Evolutionary conservation across 2,329 filamentous ascomycete genomes (phyloP), one percentile per base, ranked within the genome.

Genomic region (Fusarium marasasianum): DNA sequence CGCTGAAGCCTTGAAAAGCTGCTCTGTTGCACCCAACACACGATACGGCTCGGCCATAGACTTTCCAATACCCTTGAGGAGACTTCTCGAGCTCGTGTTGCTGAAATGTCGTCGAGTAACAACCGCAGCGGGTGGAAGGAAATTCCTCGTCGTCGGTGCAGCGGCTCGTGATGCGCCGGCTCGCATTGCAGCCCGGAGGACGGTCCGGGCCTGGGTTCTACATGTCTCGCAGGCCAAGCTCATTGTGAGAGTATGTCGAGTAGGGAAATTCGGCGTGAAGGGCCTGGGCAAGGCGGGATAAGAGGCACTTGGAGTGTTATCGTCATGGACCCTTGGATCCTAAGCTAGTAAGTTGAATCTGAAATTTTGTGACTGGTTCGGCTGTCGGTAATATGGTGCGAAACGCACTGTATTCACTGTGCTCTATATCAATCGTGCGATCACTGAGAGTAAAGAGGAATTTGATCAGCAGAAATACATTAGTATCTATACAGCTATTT

Each of bases 11-110:
- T 93, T 91, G 85, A 94, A 95, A 66, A 98, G 86, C 66, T 89
- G 86, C 84, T 97, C 92, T 33, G 94, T 96, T 57, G 91, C 90
- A 68, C 91, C 92, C 80, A 96, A 93, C 40, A 95, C 93, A 62
- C 93, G 89, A 81, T 98, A 98, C 18, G 85, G 83, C 67, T 86
- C 81, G 40, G 79, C 72, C 33, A 85, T 69, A 22, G 77, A 76
- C 29, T 78, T 78, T 13, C 80, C 78, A 14, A 86, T 71, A 10
- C 81, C 80, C 55, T 80, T 80, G 26, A 86, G 75, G 5, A 83
- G 76, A 6, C 72, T 78, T 51, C 80, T 79, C 22, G 75, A 64
- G 22, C 78, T 66, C 31, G 85, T 82, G 70, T 71, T 82, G 76
- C 80, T 80, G 66, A 87, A 84, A 33, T 74, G 73, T 50, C 86